Conservation (phyloP, 2,329 filamentous ascomycete species). For the Immersiporthe knoxdaviesiana region DNA sequence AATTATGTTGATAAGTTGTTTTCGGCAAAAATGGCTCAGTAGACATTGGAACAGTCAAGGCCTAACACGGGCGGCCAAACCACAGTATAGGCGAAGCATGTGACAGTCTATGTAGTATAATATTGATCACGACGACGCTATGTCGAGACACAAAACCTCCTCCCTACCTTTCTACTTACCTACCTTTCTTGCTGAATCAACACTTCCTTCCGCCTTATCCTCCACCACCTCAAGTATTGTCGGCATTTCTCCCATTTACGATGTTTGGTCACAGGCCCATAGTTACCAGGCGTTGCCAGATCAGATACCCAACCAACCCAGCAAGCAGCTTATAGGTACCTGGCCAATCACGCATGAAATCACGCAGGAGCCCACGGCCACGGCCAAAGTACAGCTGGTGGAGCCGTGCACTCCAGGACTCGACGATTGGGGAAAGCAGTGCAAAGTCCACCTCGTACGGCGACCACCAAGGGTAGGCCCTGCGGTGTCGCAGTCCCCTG, state of each 20-base stretch:
- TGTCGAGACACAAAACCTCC: not conserved
- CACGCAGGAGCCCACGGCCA: not conserved
- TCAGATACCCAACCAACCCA: not conserved
- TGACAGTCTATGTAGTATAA: not conserved
- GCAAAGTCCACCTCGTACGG: slow-evolving; percentile 31
- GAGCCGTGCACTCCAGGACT: slow-evolving; percentile 15
- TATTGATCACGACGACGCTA: not conserved
- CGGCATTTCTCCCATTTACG: not conserved
- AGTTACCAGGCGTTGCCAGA: no score
- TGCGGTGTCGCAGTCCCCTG: slow-evolving; percentile 23
- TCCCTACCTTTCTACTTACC: not conserved
- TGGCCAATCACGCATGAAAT: not conserved
- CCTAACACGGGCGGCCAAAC: not conserved
- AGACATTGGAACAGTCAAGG: not conserved
- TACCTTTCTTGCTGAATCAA: not conserved
- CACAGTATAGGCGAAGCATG: not conserved
- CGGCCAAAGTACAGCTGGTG: slow-evolving; percentile 15
- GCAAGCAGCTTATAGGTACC: not conserved
- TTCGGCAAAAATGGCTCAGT: not conserved
- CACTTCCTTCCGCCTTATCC: not conserved
- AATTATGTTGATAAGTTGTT: not conserved
- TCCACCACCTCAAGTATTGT: not conserved
- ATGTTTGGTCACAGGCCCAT: not conserved
- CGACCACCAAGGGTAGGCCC: slow-evolving; percentile 33
- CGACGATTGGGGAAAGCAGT: slow-evolving; percentile 29